phyloP scores from a whole-genome alignment of 2,329 filamentous ascomycete genomes.

The Aspergillus persii region DNA sequence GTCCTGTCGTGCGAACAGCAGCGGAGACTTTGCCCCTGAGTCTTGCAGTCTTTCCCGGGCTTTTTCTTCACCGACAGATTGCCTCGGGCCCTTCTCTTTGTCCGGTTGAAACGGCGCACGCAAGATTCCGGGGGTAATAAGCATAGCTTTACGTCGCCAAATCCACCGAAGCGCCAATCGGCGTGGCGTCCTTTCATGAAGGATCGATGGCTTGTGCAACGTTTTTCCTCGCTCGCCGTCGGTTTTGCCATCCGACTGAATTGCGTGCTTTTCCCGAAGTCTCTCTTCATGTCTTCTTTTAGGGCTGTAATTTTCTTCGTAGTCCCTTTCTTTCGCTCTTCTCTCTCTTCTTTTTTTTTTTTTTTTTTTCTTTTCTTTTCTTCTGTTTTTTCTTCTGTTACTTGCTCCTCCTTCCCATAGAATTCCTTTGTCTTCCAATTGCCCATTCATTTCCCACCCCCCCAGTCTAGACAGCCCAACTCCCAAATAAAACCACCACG shows the following conservation, averaged over 20 bases:
- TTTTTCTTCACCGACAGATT: neutral
- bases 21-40: neutral
- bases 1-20: neutral
- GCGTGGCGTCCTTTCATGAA: neutral
- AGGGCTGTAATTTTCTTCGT: neutral
- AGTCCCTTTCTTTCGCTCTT: neutral
- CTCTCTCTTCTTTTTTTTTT: neutral
- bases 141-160: neutral
- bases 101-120: neutral
- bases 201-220: neutral
- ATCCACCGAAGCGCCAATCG: neutral
- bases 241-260: constrained; percentile 6
- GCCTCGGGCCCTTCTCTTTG: neutral
- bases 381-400: no score
- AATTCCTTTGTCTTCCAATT: neutral
- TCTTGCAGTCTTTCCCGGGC: neutral
- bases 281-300: constrained; percentile 2
- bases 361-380: neutral
- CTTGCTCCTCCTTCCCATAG: neutral
- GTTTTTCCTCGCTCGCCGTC: neutral
- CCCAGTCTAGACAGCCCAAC: neutral
- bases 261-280: constrained; percentile 20
- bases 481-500: no score
- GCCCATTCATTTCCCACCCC: neutral
- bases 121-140: neutral